A percentile compares a stretch with the other conserved stretches of the same genome.
phyloP scores from a whole-genome alignment of 83 land plant genomes.

The Diphasiastrum complanatum region DNA sequence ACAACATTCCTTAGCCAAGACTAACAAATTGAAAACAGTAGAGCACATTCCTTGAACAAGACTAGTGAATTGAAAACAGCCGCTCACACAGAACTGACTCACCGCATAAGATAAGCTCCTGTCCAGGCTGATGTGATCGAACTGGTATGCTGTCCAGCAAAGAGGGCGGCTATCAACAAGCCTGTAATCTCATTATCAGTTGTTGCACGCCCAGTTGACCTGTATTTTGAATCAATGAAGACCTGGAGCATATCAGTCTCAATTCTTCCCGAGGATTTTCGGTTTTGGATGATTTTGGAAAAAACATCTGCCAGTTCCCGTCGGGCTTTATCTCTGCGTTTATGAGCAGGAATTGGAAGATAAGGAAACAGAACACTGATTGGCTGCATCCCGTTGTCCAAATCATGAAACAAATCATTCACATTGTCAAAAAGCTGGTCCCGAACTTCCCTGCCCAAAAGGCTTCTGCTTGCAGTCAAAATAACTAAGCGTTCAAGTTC shows the following conservation, averaged over 20 bases:
- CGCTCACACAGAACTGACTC: constrained; percentile 1
- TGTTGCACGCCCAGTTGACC: constrained; percentile 70
- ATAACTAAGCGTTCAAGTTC: constrained; percentile 94
- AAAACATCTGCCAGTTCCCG: constrained; percentile 70
- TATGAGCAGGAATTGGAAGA: constrained; percentile 95
- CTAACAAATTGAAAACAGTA: constrained; percentile 5
- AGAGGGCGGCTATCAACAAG: constrained; percentile 87
- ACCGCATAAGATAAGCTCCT: constrained; percentile 76
- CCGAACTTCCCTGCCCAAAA: constrained; percentile 84
- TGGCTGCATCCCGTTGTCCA: constrained; percentile 96
- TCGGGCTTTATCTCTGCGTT: constrained; percentile 74
- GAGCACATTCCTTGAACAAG: background rate
- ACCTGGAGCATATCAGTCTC: constrained; percentile 90
- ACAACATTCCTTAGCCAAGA: background rate
- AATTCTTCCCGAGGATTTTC: constrained; percentile 46
- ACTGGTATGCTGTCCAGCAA: constrained; percentile 98
- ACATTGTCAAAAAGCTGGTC: constrained; percentile 89
- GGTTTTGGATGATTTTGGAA: constrained; percentile 60
- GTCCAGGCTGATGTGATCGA: constrained; percentile 98
- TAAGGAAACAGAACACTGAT: constrained; percentile 89
- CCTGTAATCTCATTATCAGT: constrained; percentile 86
- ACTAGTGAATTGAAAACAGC: background rate
- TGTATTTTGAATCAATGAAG: constrained; percentile 92
- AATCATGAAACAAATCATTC: constrained; percentile 86
- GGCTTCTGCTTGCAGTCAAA: constrained; percentile 89